Percentiles rank a stretch among this genome's conserved stretches.
phyloP scores from a whole-genome alignment of 805 yeast species.

The Cyberlindnera lachancei region DNA sequence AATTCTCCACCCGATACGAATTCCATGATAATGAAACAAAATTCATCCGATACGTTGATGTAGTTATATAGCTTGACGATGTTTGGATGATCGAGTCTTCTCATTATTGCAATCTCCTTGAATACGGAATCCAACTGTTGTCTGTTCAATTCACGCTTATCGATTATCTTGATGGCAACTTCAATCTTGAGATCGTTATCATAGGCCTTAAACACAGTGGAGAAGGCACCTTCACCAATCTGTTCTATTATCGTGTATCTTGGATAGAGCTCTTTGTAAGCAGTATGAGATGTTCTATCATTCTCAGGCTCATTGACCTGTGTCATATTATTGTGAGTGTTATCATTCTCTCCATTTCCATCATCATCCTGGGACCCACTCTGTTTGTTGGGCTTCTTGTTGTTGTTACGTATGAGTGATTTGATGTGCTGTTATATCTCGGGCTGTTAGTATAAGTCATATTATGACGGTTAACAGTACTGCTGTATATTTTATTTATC shows the following conservation, averaged over 20 bases:
- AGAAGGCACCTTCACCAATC: slow-evolving; percentile 81
- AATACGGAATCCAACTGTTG: slow-evolving; percentile 61
- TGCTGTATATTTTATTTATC: too few species aligned
- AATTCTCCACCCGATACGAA: slow-evolving; percentile 73
- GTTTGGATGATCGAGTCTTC: slow-evolving; percentile 56
- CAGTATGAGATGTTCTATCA: too few species aligned
- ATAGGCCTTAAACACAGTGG: slow-evolving; percentile 62
- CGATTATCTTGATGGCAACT: slow-evolving; percentile 53
- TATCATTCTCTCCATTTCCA: too few species aligned
- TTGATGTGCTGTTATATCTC: slow-evolving; percentile 9
- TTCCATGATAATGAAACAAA: slow-evolving; percentile 60
- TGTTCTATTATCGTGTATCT: slow-evolving; percentile 35
- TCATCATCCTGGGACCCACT: too few species aligned
- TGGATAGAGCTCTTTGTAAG: slow-evolving; percentile 15
- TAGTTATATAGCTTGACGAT: slow-evolving; percentile 60
- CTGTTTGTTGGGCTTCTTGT: not conserved
- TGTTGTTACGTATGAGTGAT: slow-evolving; percentile 5
- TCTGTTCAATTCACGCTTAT: slow-evolving; percentile 59
- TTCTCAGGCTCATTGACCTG: too few species aligned
- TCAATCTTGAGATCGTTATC: slow-evolving; percentile 15
- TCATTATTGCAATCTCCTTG: slow-evolving; percentile 75
- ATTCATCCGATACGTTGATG: slow-evolving; percentile 50
- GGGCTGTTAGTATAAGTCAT: too few species aligned
- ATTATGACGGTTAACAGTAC: too few species aligned
- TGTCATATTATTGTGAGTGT: too few species aligned